phyloP scores from a whole-genome alignment of 192 early-diverging fungal genomes.

The Backusella australiensis region DNA sequence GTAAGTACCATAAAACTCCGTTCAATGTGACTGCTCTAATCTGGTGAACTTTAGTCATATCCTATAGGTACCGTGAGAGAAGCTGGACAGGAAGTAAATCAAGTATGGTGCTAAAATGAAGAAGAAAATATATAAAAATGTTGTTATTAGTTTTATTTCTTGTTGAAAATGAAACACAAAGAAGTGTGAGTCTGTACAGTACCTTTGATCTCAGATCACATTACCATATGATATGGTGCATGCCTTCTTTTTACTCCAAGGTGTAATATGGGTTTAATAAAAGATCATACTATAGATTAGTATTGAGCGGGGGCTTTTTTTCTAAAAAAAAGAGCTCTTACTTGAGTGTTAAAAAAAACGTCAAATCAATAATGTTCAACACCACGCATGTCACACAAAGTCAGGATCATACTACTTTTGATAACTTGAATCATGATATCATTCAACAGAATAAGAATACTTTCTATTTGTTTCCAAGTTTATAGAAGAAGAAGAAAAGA shows the following conservation, averaged over 20 bases:
- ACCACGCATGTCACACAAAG: background rate
- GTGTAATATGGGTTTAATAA: background rate
- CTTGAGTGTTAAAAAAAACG: background rate
- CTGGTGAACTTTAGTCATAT: too few relatives aligned
- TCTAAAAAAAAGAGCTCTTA: background rate
- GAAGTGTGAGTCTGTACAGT: background rate
- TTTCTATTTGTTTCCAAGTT: background rate
- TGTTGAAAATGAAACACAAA: background rate
- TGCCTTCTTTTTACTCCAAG: background rate
- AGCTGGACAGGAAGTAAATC: too few relatives aligned
- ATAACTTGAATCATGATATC: background rate
- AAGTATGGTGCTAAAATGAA: too few relatives aligned
- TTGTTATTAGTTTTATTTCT: background rate
- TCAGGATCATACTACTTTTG: background rate
- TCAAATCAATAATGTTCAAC: background rate
- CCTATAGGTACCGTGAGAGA: too few relatives aligned
- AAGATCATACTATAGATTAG: background rate
- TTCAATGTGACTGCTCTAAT: too few relatives aligned
- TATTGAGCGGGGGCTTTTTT: background rate
- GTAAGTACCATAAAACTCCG: too few relatives aligned
- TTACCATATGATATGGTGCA: background rate
- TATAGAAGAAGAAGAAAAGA: background rate
- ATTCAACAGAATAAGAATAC: background rate
- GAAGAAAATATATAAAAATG: too few relatives aligned
- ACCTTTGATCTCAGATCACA: background rate